Conservation (phyloP, 805 yeast species). For the Sungouiozyma ichnusensis region DNA sequence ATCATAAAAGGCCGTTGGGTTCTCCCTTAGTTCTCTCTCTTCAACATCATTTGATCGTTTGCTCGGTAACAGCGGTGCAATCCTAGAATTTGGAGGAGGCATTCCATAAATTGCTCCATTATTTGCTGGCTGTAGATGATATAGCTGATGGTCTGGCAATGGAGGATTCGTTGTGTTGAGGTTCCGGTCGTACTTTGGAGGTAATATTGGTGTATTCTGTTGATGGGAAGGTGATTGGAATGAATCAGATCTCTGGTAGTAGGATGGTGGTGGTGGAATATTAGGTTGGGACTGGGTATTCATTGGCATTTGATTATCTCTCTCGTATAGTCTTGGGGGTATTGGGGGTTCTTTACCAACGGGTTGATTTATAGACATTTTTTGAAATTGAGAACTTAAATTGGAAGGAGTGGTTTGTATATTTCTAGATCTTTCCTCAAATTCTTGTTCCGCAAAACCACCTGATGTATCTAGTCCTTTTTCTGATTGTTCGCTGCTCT, state of each 20-base stretch:
- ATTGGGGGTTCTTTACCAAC: slow-evolving; percentile 3
- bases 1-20: slow-evolving; percentile 35
- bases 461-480: not conserved
- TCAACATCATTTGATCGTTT: slow-evolving; percentile 9
- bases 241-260: not conserved
- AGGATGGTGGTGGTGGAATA: not conserved
- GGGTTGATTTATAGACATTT: not conserved
- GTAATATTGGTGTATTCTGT: not conserved
- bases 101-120: not conserved
- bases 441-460: not conserved
- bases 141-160: not conserved
- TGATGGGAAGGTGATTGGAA: not conserved
- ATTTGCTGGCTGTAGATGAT: slow-evolving; percentile 11
- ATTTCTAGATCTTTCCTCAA: not conserved
- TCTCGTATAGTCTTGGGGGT: slow-evolving; percentile 4
- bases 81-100: slow-evolving; percentile 8
- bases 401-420: not conserved
- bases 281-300: not conserved
- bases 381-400: not conserved
- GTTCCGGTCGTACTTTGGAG: not conserved
- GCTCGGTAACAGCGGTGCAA: slow-evolving; percentile 4
- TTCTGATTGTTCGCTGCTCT: not conserved
- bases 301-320: not conserved
- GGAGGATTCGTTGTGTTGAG: not conserved
- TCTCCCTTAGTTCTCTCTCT: slow-evolving; percentile 19